Evolutionary conservation across 2,329 filamentous ascomycete genomes (phyloP), one percentile per base, ranked within the genome.

Genomic region (Arthrobotrys entomopaga): DNA sequence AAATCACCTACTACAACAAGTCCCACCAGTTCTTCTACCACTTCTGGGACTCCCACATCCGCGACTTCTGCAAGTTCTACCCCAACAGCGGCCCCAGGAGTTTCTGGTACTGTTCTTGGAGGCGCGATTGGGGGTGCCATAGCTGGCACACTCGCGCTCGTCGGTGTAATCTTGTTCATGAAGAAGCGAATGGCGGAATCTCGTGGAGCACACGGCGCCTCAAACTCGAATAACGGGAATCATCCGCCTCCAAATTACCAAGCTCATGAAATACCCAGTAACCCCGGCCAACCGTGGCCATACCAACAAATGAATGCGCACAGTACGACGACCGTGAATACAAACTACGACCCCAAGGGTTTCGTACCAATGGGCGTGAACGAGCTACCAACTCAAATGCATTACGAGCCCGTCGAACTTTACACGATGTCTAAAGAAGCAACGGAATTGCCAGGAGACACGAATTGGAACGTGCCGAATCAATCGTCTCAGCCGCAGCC

Each of bases 131-230:
- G 70, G 3, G 70, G 70, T 11, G 46, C 70, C 3, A 48, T 74
- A 11, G 43, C n/a, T 11, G 70, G 63, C 38, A 74, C 70, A 7
- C 70, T 74, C 13, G 70, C 63, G 19, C 63, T 74, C 34, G 70
- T 74, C 19, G 70, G 70, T 8, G 15, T 63, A 22, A 20, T 74
- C 20, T 67, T 56, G 63, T 67, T 74, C 52, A 63, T 74, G 63
- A 50, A 57, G 26, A 74, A 46, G 50, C 52, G 63, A 26, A 74
- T 67, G 63, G 56, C 57, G 38, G 15, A 63, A 10, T 73, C 69
- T n/a, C 69, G 69, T 22, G 69, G 56, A 1, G 43, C 3, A 5
- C 69, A 73, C 16, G 61, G 56, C 15, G 24, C 48, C 8, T 10
- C 49, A 1, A 56, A 60, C n/a, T 0, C 49, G 6, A 60, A 66